Conservation (phyloP, 2,329 filamentous ascomycete genomes). For the Colletotrichum plurivorum region DNA sequence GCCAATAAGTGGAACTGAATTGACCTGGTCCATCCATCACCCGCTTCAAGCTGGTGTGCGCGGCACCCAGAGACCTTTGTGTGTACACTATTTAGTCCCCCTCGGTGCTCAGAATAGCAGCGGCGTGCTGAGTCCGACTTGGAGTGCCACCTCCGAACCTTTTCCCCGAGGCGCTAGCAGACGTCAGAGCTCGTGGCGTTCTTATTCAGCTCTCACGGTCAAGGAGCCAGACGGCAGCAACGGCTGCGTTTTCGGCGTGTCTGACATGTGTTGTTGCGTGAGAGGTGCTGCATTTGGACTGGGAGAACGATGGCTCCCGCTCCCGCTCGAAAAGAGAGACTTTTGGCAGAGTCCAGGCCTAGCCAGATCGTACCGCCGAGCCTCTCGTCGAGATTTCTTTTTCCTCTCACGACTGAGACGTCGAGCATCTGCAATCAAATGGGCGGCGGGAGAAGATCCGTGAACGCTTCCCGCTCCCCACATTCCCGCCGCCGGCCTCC, state of each 20-base stretch:
- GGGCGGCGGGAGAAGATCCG: conserved; percentile 38
- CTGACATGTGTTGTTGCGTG: conserved; percentile 12
- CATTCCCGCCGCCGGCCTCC: conserved; percentile 30
- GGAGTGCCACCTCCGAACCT: conserved; percentile 8
- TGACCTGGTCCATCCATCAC: conserved; percentile 12
- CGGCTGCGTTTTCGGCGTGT: conserved; percentile 17
- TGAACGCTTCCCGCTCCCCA: conserved; percentile 39
- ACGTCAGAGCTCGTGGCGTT: background rate
- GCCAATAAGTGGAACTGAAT: conserved; percentile 17
- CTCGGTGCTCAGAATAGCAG: conserved; percentile 17
- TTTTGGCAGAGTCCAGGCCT: conserved; percentile 16
- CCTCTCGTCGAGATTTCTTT: background rate
- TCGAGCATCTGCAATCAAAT: conserved; percentile 30
- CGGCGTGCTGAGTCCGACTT: conserved; percentile 5
- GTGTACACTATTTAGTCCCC: background rate
- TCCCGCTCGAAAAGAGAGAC: background rate
- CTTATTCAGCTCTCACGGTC: background rate
- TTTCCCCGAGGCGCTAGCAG: conserved; percentile 4
- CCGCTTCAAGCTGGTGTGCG: conserved; percentile 8
- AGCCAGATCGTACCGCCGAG: conserved; percentile 16
- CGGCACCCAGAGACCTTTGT: background rate
- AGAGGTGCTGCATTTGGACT: conserved; percentile 19
- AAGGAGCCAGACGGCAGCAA: conserved; percentile 18
- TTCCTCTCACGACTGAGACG: conserved; percentile 20
- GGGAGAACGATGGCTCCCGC: background rate